Percentiles rank a stretch among this genome's conserved stretches.
Evolutionary conservation across 1,284 basidiomycete species (phyloP).

Genomic region (Cutaneotrichosporon cavernicola): DNA sequence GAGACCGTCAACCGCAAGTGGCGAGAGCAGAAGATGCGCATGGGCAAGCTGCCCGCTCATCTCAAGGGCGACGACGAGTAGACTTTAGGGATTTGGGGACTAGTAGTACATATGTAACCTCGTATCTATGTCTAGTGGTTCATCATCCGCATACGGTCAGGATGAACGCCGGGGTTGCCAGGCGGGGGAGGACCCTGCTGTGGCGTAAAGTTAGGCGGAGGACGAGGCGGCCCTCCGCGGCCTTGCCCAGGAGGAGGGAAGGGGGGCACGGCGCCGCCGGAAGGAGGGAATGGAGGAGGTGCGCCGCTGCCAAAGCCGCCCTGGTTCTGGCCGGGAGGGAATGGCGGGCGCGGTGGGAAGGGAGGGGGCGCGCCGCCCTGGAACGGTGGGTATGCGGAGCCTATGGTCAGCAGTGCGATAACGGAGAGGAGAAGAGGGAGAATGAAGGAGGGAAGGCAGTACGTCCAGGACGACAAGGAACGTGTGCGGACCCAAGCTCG

Average conservation of each 20-base stretch:
- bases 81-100: slow-evolving; percentile 5
- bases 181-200: slow-evolving; percentile 25
- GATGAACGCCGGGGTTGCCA: slow-evolving; percentile 65
- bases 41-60: slow-evolving; percentile 2
- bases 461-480: background rate
- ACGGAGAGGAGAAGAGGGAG: too few species aligned
- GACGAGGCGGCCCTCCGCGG: slow-evolving; percentile 7
- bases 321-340: slow-evolving; percentile 59
- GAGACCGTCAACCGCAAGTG: slow-evolving; percentile 75
- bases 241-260: slow-evolving; percentile 29
- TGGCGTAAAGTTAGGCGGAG: slow-evolving; percentile 45
- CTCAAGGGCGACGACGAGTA: slow-evolving; percentile 17
- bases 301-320: slow-evolving; percentile 58
- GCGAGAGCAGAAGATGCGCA: slow-evolving; percentile 53
- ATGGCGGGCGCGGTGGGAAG: slow-evolving; percentile 65
- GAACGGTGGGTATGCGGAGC: slow-evolving; percentile 18
- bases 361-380: slow-evolving; percentile 54
- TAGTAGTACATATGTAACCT: slow-evolving; percentile 20
- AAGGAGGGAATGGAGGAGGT: slow-evolving; percentile 27
- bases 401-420: slow-evolving; percentile 6
- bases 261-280: slow-evolving; percentile 22
- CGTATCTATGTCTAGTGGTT: slow-evolving; percentile 35
- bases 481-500: background rate
- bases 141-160: slow-evolving; percentile 83
- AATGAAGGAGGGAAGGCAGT: too few species aligned